Evolutionary conservation across 345 rosid genomes (phyloP).

Genomic region (Linum lewisii): DNA sequence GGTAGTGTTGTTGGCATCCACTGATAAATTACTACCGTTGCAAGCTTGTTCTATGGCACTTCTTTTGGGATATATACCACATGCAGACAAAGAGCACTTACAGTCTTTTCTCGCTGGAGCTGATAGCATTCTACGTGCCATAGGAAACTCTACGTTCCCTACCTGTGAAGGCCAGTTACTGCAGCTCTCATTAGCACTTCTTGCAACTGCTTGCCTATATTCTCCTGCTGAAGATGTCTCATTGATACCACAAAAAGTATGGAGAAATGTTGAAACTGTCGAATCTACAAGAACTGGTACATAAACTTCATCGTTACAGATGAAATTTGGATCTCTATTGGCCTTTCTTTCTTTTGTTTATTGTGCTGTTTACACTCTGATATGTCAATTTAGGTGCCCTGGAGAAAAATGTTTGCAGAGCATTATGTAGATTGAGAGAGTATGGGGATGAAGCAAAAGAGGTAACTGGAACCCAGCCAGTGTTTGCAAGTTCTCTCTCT

Average conservation of each 20-base stretch:
- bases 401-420: constrained; percentile 61
- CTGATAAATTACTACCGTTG: constrained; percentile 43
- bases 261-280: constrained; percentile 52
- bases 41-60: constrained; percentile 56
- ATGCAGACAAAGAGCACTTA: constrained; percentile 39
- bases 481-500: neutral
- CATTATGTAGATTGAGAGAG: constrained; percentile 57
- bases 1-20: constrained; percentile 53
- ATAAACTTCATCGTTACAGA: neutral
- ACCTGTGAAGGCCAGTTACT: constrained; percentile 52
- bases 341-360: constrained; percentile 1
- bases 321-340: constrained; percentile 3
- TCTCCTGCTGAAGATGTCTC: constrained; percentile 54
- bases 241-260: constrained; percentile 53
- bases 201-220: constrained; percentile 65
- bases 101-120: constrained; percentile 59
- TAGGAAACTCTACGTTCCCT: constrained; percentile 42
- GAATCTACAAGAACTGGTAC: constrained; percentile 48
- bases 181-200: constrained; percentile 55
- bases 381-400: constrained; percentile 35
- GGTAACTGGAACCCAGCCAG: constrained; percentile 27
- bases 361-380: constrained; percentile 16
- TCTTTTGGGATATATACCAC: constrained; percentile 54
- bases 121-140: constrained; percentile 45
- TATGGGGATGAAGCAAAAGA: constrained; percentile 57